Base-by-base conservation (phyloP, 176 grass and related monocot genomes). In the Leersia perrieri region DNA sequence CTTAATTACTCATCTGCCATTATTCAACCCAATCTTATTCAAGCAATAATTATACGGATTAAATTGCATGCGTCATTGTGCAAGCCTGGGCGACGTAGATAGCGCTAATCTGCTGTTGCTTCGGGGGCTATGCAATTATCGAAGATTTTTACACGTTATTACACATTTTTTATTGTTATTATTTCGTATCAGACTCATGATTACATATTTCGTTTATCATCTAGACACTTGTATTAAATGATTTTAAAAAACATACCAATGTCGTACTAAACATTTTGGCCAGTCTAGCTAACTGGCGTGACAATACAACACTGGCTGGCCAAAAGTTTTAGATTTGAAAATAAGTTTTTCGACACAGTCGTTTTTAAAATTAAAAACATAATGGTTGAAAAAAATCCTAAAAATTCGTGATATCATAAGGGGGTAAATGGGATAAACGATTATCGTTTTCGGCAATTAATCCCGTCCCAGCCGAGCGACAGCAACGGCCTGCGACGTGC, bases 381-480 rank as follows among this genome's bases (percentile, higher is more conserved):
- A n/a, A n/a, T n/a, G n/a, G n/a, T n/a, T n/a, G n/a, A n/a, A n/a
- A n/a, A n/a, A n/a, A n/a, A n/a, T n/a, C n/a, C n/a, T n/a, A n/a
- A n/a, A n/a, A n/a, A n/a, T n/a, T n/a, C n/a, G n/a, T n/a, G n/a
- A n/a, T n/a, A n/a, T n/a, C n/a, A n/a, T n/a, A n/a, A 3, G 25
- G 34, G 34, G 66, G 34, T 18, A 69, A 68, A 68, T 12, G 11
- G 34, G 66, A 10, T 33, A 26, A 39, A 32, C 15, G 34, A 22
- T 47, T 28, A 7, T 79, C 83, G 33, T 86, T 74, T 73, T 41
- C 60, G 8, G 53, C 61, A 68, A 80, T 60, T 5, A 74, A 80
- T 74, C 7, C 76, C 33, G 60, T 80, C 77, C 22, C 31, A 68
- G 80, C 62, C 69, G 2, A 27, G 30, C 14, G 35, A 32, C 45